phyloP scores from a whole-genome alignment of 2,329 filamentous ascomycete species.

The Cladophialophora bantiana region DNA sequence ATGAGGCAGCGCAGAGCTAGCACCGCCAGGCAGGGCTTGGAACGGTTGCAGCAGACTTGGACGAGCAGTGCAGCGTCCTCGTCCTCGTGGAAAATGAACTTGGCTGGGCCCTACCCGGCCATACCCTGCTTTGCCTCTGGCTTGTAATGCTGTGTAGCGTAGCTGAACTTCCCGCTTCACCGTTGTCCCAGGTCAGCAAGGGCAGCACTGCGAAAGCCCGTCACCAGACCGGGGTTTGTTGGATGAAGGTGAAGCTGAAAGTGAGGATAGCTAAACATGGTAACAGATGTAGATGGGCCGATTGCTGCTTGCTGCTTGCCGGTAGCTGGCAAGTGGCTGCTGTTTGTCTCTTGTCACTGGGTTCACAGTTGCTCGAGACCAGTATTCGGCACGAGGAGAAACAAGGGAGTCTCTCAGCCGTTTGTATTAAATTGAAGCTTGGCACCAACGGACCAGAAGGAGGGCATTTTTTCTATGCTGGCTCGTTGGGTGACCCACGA shows the following conservation, averaged over 20 bases:
- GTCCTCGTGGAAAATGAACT: neutral
- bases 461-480: neutral
- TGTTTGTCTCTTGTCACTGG: neutral
- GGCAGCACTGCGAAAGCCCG: neutral
- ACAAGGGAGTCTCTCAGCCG: neutral
- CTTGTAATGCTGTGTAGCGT: conserved; percentile 17
- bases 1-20: neutral
- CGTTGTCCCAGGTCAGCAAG: neutral
- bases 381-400: neutral
- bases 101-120: neutral
- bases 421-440: neutral
- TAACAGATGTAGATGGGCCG: neutral
- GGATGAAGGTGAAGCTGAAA: conserved; percentile 14
- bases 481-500: conserved; percentile 9
- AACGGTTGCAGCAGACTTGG: no score
- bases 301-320: neutral
- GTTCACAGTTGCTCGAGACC: neutral
- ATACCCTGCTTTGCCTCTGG: neutral
- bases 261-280: neutral
- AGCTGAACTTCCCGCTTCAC: neutral
- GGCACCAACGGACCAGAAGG: neutral
- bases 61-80: no score
- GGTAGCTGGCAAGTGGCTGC: neutral
- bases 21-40: neutral
- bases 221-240: neutral